Evolutionary conservation across 2,329 filamentous ascomycete genomes (phyloP).

Genomic region (Colletotrichum orchidophilum): DNA sequence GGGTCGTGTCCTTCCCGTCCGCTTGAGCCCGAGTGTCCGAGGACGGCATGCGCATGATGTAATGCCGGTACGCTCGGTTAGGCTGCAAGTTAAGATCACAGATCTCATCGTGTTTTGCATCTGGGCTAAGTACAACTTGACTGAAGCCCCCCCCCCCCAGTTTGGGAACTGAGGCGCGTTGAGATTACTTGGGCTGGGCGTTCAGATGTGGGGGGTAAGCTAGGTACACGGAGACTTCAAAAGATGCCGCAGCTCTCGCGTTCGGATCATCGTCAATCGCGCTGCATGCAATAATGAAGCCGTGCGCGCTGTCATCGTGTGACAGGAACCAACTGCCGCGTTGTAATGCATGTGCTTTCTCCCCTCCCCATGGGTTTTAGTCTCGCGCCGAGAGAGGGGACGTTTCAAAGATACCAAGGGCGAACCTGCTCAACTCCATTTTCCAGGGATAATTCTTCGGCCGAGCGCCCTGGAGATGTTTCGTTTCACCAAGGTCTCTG

Average conservation of each 20-base stretch:
- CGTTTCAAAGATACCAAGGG: neutral
- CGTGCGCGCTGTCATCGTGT: conserved; percentile 1
- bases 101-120: neutral
- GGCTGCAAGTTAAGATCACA: neutral
- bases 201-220: neutral
- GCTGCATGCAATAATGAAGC: neutral
- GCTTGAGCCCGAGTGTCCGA: neutral
- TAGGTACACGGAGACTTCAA: neutral
- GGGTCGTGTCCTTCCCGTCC: neutral
- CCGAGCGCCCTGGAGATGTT: neutral
- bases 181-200: neutral
- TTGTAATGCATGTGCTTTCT: neutral
- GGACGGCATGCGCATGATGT: neutral
- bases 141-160: too few species aligned
- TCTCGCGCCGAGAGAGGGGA: neutral
- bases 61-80: neutral
- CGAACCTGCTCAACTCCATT: neutral
- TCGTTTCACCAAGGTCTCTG: neutral
- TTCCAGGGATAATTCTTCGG: neutral
- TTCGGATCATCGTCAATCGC: neutral
- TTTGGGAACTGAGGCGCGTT: neutral
- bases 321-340: neutral
- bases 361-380: too few species aligned
- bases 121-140: neutral
- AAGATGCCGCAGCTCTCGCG: neutral